Evolutionary conservation across 805 yeast species (phyloP).

Genomic region (Candida argentea): DNA sequence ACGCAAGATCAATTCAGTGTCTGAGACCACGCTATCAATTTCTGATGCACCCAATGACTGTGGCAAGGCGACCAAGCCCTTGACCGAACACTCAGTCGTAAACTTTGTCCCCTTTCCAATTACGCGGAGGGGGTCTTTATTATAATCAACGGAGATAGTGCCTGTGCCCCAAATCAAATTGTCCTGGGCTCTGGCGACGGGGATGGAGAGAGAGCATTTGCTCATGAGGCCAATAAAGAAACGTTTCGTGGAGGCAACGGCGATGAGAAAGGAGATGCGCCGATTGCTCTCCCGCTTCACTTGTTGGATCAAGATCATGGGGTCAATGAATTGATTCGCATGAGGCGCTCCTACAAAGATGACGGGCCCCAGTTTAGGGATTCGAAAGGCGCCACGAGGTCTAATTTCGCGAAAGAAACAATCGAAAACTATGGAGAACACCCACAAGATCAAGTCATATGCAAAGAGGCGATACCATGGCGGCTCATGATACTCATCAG

Average conservation of each 20-base stretch:
- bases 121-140: slow-evolving; percentile 42
- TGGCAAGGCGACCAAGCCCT: slow-evolving; percentile 70
- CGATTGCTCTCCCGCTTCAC: slow-evolving; percentile 59
- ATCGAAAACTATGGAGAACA: slow-evolving; percentile 32
- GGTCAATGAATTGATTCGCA: slow-evolving; percentile 86
- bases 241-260: slow-evolving; percentile 63
- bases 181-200: slow-evolving; percentile 91
- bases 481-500: slow-evolving; percentile 4
- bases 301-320: slow-evolving; percentile 74
- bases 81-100: slow-evolving; percentile 47
- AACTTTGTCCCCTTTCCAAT: slow-evolving; percentile 62
- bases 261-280: slow-evolving; percentile 72
- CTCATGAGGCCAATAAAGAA: slow-evolving; percentile 68
- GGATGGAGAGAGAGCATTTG: slow-evolving; percentile 69
- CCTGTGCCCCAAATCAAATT: slow-evolving; percentile 63
- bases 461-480: slow-evolving; percentile 18
- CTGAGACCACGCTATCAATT: slow-evolving; percentile 56
- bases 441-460: slow-evolving; percentile 30
- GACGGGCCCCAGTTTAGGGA: slow-evolving; percentile 68
- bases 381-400: slow-evolving; percentile 74
- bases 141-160: slow-evolving; percentile 43
- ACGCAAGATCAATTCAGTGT: slow-evolving; percentile 56
- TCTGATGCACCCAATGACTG: slow-evolving; percentile 69
- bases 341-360: slow-evolving; percentile 96
- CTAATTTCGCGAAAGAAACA: slow-evolving; percentile 83